phyloP scores from a whole-genome alignment of 305 asterid genomes.

The Solanum hybrid region DNA sequence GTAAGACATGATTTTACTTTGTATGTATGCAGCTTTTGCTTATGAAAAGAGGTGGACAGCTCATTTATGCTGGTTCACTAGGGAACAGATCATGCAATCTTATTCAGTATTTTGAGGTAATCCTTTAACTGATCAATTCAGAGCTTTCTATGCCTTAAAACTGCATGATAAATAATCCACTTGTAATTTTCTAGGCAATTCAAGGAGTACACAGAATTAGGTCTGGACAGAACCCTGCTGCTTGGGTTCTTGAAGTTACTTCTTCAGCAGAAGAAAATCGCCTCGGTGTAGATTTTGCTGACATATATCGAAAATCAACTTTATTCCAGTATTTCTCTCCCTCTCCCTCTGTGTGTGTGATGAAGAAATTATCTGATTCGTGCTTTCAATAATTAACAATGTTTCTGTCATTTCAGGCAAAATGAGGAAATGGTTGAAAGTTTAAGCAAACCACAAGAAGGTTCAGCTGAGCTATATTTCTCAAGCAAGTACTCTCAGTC shows the following conservation, averaged over 20 bases:
- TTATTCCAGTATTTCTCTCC: conserved; percentile 30
- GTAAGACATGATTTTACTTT: background rate
- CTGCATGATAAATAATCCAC: background rate
- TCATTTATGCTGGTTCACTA: conserved; percentile 69
- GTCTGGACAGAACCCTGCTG: conserved; percentile 62
- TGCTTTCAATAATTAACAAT: background rate
- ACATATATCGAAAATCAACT: conserved; percentile 42
- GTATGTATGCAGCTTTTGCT: conserved; percentile 43
- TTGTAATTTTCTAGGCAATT: conserved; percentile 29
- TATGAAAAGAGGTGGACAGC: conserved; percentile 71
- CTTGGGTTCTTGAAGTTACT: conserved; percentile 80
- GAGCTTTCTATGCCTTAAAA: background rate
- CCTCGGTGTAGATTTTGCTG: conserved; percentile 55
- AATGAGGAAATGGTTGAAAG: conserved; percentile 45
- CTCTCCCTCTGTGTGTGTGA: background rate
- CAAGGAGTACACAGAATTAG: conserved; percentile 48
- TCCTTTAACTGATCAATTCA: background rate
- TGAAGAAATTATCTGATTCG: background rate
- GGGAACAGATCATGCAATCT: conserved; percentile 50
- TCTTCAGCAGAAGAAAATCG: conserved; percentile 51
- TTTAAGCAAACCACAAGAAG: conserved; percentile 49
- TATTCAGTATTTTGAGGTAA: conserved; percentile 59
- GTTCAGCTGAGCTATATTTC: conserved; percentile 15
- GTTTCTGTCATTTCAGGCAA: conserved; percentile 29
- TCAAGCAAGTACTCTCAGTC: conserved; percentile 17